Evolutionary conservation across 2,329 filamentous ascomycete genomes (phyloP).

Genomic region (Cadophora luteo-olivacea): DNA sequence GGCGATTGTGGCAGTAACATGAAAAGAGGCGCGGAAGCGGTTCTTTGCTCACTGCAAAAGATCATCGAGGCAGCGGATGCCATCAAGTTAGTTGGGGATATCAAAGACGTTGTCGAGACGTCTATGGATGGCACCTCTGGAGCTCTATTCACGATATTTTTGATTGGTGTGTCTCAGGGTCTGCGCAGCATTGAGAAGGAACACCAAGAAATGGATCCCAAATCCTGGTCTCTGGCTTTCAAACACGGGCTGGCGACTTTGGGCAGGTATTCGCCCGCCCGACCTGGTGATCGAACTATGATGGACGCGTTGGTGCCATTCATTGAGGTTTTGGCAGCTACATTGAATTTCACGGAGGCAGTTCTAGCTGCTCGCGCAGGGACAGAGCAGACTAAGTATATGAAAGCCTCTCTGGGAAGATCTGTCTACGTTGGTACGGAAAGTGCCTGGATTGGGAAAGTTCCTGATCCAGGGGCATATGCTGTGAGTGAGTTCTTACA

Average conservation of each 20-base stretch:
- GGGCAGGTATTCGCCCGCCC: conserved; percentile 68
- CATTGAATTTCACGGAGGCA: conserved; percentile 54
- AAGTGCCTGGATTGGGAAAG: conserved; percentile 50
- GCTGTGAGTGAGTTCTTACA: no score
- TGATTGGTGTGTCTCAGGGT: conserved; percentile 66
- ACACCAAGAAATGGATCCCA: neutral
- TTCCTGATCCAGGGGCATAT: conserved; percentile 68
- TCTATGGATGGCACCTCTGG: conserved; percentile 49
- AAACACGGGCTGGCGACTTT: conserved; percentile 58
- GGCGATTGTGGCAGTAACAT: conserved; percentile 43
- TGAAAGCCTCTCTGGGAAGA: conserved; percentile 70
- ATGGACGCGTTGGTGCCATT: conserved; percentile 72
- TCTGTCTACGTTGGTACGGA: conserved; percentile 62
- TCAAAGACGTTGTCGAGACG: conserved; percentile 36
- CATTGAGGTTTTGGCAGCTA: conserved; percentile 50
- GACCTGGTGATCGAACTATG: conserved; percentile 68
- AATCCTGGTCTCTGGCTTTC: no score
- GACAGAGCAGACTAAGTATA: conserved; percentile 66
- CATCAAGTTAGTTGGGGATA: conserved; percentile 6
- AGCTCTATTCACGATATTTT: conserved; percentile 34
- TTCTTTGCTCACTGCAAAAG: conserved; percentile 20
- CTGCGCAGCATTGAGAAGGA: neutral
- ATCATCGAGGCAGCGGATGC: conserved; percentile 20
- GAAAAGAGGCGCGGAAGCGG: conserved; percentile 18
- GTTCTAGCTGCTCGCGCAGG: conserved; percentile 64